Base-by-base conservation (phyloP, 805 yeast genomes). In the Wickerhamomyces bovis region DNA sequence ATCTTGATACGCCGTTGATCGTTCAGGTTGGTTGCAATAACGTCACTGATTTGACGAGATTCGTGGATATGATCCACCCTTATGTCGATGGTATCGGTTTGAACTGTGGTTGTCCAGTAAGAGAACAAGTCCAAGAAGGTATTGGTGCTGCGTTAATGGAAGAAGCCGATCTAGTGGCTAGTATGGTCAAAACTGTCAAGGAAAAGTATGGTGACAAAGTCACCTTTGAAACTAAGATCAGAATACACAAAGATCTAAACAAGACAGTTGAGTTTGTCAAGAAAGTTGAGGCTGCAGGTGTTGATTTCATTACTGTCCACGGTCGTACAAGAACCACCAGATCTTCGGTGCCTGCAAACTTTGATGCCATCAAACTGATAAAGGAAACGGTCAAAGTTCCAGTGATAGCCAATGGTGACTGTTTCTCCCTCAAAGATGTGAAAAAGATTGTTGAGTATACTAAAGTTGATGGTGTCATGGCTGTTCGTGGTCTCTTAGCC, bases 341-440 rank as follows among this genome's bases (percentile, higher is more conserved):
- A 51, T 85, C 95, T 3, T 82, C 95, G 0, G 76, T 77, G 28
- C 94, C 97, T 1, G 95, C 85, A 3, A 78, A 90, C 63, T 75
- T 83, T 39, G 94, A 85, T 22, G 96, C 95, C 15, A 90, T 94
- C 38, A 79, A 76, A 56, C 64, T 67, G 10, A 74, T 94, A 15
- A 65, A 70, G n/a, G 78, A 77, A 4, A 38, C 49, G 0, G 73
- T 73, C 0, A 60, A 54, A 4, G 80, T 84, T 0, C 98, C 97
- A 0, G 89, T 94, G 1, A 84, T 94, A n/a, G 97, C 98, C 2
- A 94, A 94, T 60, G 99, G 99, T n/a, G 98, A 94, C 65, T 90
- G 96, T 58, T 85, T 85, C 58, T 61, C 76, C 0, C 66, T 80
- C 21, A 68, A 71, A 16, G 96, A 89, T 61, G 83, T 85, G n/a